Conservation (phyloP, 2,329 filamentous ascomycete species). For the Nothopassalora personata region DNA sequence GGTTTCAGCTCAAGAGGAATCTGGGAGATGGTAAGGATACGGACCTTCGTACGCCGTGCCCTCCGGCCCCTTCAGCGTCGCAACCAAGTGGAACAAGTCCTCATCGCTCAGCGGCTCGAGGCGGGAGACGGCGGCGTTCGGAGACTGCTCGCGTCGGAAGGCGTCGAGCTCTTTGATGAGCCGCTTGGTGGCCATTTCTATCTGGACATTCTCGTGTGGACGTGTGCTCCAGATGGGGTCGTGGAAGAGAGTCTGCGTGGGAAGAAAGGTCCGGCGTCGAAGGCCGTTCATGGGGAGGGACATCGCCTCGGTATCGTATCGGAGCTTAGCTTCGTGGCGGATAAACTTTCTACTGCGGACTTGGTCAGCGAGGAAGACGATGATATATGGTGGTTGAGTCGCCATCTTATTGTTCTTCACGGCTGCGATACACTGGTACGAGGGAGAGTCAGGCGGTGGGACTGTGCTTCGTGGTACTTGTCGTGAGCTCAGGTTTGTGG, state of each 20-base stretch:
- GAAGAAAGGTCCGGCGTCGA: not conserved
- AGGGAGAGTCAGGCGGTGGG: not conserved
- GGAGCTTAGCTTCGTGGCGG: not conserved
- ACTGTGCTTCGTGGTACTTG: not conserved
- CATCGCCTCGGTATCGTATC: not conserved
- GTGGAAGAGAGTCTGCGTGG: slow-evolving; percentile 4
- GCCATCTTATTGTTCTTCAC: not conserved
- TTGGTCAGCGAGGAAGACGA: not conserved
- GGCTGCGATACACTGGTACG: not conserved
- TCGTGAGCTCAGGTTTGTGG: not conserved
- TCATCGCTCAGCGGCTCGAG: slow-evolving; percentile 54
- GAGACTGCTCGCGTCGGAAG: slow-evolving; percentile 44
- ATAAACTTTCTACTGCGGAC: not conserved
- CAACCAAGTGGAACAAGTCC: slow-evolving; percentile 55
- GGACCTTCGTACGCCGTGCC: slow-evolving; percentile 58
- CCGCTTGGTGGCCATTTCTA: slow-evolving; percentile 46
- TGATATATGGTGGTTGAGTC: not conserved
- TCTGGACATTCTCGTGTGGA: not conserved
- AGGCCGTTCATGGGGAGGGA: not conserved
- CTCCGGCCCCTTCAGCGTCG: slow-evolving; percentile 54
- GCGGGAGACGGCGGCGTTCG: slow-evolving; percentile 52
- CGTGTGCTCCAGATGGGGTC: slow-evolving; percentile 5
- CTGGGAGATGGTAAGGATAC: not conserved
- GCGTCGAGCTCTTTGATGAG: slow-evolving; percentile 58
- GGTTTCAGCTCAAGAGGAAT: not conserved